Conservation (phyloP, 116 monocot species). For the Cymodocea nodosa region DNA sequence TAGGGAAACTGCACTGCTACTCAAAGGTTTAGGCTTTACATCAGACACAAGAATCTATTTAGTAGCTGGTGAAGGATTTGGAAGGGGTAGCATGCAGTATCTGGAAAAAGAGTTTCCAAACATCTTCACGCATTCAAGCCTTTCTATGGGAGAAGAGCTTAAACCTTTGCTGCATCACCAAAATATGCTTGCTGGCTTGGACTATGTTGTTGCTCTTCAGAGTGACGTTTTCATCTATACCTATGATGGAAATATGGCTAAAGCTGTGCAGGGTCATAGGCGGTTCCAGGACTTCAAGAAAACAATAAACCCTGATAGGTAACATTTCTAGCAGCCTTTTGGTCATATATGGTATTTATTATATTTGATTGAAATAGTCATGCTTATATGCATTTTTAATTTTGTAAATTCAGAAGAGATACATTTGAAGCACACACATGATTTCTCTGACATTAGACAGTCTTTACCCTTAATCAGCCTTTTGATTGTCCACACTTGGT, state of each 20-base stretch:
- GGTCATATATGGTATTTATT: too few relatives aligned
- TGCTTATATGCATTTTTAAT: too few relatives aligned
- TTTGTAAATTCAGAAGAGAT: too few relatives aligned
- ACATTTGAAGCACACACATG: too few relatives aligned
- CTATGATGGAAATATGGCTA: slow-evolving; percentile 98
- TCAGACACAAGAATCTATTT: slow-evolving; percentile 77
- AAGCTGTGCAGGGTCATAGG: slow-evolving; percentile 88
- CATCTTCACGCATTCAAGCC: slow-evolving; percentile 58
- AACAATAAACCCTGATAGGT: neutral
- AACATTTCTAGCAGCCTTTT: slow-evolving; percentile 5
- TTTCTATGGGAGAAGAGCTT: slow-evolving; percentile 67
- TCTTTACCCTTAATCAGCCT: too few relatives aligned
- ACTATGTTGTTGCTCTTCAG: slow-evolving; percentile 86
- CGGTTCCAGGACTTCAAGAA: slow-evolving; percentile 29
- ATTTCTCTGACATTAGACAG: too few relatives aligned
- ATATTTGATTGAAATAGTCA: too few relatives aligned
- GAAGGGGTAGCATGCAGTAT: slow-evolving; percentile 75
- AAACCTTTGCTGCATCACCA: slow-evolving; percentile 59
- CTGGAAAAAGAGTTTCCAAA: slow-evolving; percentile 62
- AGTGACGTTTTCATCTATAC: slow-evolving; percentile 94
- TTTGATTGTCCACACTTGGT: too few relatives aligned
- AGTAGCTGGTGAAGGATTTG: slow-evolving; percentile 86
- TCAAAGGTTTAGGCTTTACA: slow-evolving; percentile 79
- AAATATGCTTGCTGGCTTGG: slow-evolving; percentile 98
- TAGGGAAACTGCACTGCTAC: slow-evolving; percentile 85